These are phyloP conservation scores for Ogataea methanolica DNA, from an alignment of 805 yeast species.

Conservation along the genomic window DNA sequence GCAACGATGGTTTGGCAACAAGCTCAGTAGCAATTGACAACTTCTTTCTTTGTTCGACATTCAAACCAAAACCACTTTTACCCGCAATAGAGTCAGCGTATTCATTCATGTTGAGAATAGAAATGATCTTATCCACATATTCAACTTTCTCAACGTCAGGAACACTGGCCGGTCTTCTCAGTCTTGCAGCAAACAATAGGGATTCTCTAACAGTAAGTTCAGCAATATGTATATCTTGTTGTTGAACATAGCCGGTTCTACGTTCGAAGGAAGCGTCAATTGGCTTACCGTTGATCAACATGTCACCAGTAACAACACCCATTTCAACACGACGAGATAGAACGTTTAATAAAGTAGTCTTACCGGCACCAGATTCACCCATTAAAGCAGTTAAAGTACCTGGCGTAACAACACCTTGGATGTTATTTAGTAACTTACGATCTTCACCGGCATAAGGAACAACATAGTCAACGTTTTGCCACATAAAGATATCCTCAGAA, in stretches of 20 bases:
- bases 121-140: slow-evolving; percentile 38
- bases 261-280: background rate
- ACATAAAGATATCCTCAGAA: slow-evolving; percentile 42
- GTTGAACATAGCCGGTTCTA: slow-evolving; percentile 51
- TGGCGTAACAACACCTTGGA: slow-evolving; percentile 29
- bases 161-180: slow-evolving; percentile 31
- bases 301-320: slow-evolving; percentile 35
- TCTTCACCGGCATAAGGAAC: slow-evolving; percentile 26
- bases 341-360: slow-evolving; percentile 44
- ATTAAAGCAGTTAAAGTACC: slow-evolving; percentile 41
- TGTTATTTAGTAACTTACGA: slow-evolving; percentile 31
- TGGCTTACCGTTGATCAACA: no score
- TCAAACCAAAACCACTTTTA: slow-evolving; percentile 32
- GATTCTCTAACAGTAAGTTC: slow-evolving; percentile 45
- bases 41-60: slow-evolving; percentile 40
- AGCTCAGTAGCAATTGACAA: slow-evolving; percentile 43
- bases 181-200: slow-evolving; percentile 22
- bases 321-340: slow-evolving; percentile 45
- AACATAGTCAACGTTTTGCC: slow-evolving; percentile 58
- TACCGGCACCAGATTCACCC: slow-evolving; percentile 49
- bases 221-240: slow-evolving; percentile 44
- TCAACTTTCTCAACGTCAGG: slow-evolving; percentile 36
- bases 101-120: slow-evolving; percentile 34
- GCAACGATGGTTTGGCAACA: slow-evolving; percentile 42
- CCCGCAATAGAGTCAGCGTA: slow-evolving; percentile 49